Percentiles rank a stretch among this genome's conserved stretches.
Evolutionary conservation across 805 yeast genomes (phyloP).

Genomic region (Ogataea pini): DNA sequence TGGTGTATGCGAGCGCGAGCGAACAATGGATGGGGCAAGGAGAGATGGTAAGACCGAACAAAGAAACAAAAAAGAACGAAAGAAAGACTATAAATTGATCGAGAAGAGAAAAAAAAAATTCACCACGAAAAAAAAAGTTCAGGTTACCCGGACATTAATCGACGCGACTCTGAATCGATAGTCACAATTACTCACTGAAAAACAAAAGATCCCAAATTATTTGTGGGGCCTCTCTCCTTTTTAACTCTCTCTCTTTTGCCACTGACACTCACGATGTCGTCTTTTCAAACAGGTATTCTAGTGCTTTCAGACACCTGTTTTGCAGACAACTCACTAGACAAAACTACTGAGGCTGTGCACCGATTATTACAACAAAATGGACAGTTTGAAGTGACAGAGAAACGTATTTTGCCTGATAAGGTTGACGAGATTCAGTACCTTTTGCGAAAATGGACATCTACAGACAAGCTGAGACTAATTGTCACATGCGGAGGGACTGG

Average conservation of each 20-base stretch:
- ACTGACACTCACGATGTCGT: not conserved
- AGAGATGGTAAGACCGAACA: not conserved
- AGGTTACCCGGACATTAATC: not conserved
- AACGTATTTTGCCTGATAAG: constrained; percentile 40
- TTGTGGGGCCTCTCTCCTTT: not conserved
- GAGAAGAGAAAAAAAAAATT: not conserved
- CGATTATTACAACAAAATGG: constrained; percentile 15
- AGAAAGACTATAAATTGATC: not conserved
- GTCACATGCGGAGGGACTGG: constrained; percentile 60
- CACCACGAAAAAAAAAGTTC: not conserved
- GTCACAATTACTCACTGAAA: too few species aligned
- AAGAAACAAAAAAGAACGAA: not conserved
- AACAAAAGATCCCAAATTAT: not conserved
- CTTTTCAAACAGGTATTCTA: constrained; percentile 31
- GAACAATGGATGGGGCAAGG: not conserved
- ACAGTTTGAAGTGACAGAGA: constrained; percentile 13
- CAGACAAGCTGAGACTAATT: constrained; percentile 32
- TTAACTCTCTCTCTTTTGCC: not conserved
- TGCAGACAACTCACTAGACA: constrained; percentile 35
- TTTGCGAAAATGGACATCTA: constrained; percentile 31
- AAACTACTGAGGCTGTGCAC: constrained; percentile 33
- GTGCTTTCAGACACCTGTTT: constrained; percentile 44
- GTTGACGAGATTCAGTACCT: constrained; percentile 32
- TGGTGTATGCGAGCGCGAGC: constrained; percentile 4
- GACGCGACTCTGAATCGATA: not conserved